Evolutionary conservation across 345 rosid species (phyloP).

Genomic region (Punica granatum): DNA sequence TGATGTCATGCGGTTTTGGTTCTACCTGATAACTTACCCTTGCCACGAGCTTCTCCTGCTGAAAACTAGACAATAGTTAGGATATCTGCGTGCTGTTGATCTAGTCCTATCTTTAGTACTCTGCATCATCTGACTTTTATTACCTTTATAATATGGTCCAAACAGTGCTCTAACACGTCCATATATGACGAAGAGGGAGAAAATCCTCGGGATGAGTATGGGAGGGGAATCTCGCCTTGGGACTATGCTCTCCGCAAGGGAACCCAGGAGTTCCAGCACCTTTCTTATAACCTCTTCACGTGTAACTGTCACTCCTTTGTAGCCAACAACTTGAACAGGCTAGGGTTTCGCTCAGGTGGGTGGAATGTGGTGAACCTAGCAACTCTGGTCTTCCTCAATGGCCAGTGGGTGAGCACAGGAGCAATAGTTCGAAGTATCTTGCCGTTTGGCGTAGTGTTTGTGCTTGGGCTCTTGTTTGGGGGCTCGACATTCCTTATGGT

Average conservation of each 20-base stretch:
- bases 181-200: slow-evolving; percentile 28
- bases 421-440: slow-evolving; percentile 44
- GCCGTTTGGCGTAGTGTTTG: slow-evolving; percentile 41
- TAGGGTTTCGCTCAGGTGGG: slow-evolving; percentile 57
- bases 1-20: background rate
- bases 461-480: slow-evolving; percentile 53
- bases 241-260: slow-evolving; percentile 61
- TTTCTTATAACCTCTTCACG: slow-evolving; percentile 67
- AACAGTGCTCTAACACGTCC: slow-evolving; percentile 33
- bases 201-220: slow-evolving; percentile 18
- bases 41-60: background rate
- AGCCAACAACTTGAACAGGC: slow-evolving; percentile 79
- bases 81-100: background rate
- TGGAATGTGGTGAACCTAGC: slow-evolving; percentile 94
- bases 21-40: background rate
- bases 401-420: slow-evolving; percentile 65
- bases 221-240: slow-evolving; percentile 48
- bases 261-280: slow-evolving; percentile 80
- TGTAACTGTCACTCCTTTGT: slow-evolving; percentile 98
- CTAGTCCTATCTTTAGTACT: background rate
- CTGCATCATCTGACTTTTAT: background rate
- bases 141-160: background rate
- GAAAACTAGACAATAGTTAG: background rate
- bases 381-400: slow-evolving; percentile 55
- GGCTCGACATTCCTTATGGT: slow-evolving; percentile 49